Base-by-base conservation (phyloP, 331 rosid species). In the Cucumis variabilis region DNA sequence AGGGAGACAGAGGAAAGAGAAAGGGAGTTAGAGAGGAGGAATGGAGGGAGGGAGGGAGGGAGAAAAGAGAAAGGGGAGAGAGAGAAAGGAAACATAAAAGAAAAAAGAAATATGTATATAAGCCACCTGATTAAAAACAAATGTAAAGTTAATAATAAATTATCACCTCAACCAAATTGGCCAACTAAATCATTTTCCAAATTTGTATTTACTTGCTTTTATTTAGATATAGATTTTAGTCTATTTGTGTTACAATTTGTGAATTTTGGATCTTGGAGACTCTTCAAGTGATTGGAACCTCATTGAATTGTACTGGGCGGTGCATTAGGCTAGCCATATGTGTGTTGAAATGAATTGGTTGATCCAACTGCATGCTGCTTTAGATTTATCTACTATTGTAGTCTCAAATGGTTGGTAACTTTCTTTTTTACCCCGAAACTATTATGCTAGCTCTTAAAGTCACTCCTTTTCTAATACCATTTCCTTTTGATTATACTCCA, bases 321-420 rank as follows among this genome's bases (percentile, higher is more conserved):
- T 60, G 63, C 72, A 21, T 21, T 82, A 66, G 55, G 72, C 73
- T 33, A 33, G 27, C 53, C 28, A 75, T 75, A 75, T 75, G 28
- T 33, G 23, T 20, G 72, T 82, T 62, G 85, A 82, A 60, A 82
- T 60, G 85, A 55, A 82, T 30, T 12, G 33, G 85, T 82, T 82
- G 85, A 17, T 82, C 68, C 55, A 82, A 63, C 69, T 82, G 13
- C 37, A 23, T 82, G 58, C 33, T 13, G 30, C 62, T 62, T 81
- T 81, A 79, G 68, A 24, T 25, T 79, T 79, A 13, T 79, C 46
- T 53, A 17, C 68, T 2, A 24, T 78, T 66, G 24, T 11, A n/a
- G 44, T 13, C 62, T 53, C 37, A 17, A 76, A 16, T 16, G 48
- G 63, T 27, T 27, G 68, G 84, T 79, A 24, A 58, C 28, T 30